Base-by-base conservation (phyloP, 2,329 filamentous ascomycete species). In the Apiospora pterosperma region DNA sequence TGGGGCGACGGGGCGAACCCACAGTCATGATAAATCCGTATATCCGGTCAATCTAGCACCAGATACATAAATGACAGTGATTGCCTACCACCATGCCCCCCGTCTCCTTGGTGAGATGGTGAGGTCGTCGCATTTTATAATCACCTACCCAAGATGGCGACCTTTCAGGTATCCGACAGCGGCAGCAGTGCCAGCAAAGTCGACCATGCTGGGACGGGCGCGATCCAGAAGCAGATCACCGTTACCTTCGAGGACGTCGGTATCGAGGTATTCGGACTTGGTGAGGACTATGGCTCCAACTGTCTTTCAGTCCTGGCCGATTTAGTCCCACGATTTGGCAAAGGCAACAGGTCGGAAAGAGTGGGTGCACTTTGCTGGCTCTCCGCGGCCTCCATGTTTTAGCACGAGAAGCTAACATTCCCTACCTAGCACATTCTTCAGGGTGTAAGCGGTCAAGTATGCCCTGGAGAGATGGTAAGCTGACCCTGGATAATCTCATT, bases 381-480 rank as follows among this genome's bases (percentile, higher is more conserved):
- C 11, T 12, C 12, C 12, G 10, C 12, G 21, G 21, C 10, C 44
- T 8, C 4, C 4, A 52, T 8, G 10, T 52, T 25, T 52, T 23
- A n/a, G 23, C 21, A 55, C 52, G 4, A 23, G 31, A n/a, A 31
- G 19, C 48, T 44, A 36, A 63, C 31, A 12, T 2, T 16, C 25
- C 55, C 10, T 41, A 80, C 55, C 10, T 41, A 80, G 78, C 76
- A 76, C 4, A 80, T 80, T 28, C 66, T 80, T 1, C 75, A 78
- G 39, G 70, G 76, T 36, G 67, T 79, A 1, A 76, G 70, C 23
- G 78, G 78, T 1, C 79, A 80, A 62, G 76, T 80, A 0, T 74
- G 73, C 5, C 79, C 79, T 0, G 79, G 79, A 0, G 79, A 81
- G 65, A 81, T 80, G 78, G 78, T 80, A 74, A 41, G 70, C 38